phyloP scores from a whole-genome alignment of 257 asterid genomes.

The Euphrasia confusa region DNA sequence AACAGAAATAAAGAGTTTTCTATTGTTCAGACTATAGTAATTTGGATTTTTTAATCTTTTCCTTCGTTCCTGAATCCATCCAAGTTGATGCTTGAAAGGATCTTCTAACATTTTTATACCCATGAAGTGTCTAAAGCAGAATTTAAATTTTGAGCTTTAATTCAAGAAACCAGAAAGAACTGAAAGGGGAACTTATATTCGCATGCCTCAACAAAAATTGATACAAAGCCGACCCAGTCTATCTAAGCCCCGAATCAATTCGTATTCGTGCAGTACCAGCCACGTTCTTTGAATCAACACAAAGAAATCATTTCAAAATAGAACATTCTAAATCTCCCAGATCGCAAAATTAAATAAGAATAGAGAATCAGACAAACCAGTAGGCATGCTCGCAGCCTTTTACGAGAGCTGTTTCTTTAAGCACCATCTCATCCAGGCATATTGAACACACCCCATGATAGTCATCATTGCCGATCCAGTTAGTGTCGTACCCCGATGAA shows the following conservation, averaged over 20 bases:
- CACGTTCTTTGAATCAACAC: not conserved
- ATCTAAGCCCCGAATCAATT: not conserved
- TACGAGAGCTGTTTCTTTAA: constrained; percentile 86
- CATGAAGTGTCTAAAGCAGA: not conserved
- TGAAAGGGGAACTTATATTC: constrained; percentile 4
- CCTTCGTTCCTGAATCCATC: constrained; percentile 2
- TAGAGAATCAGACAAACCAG: constrained; percentile 68
- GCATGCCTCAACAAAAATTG: constrained; percentile 12
- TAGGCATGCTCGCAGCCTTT: constrained; percentile 99
- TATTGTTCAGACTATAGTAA: not conserved
- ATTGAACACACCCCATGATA: constrained; percentile 76
- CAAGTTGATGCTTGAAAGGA: constrained; percentile 15
- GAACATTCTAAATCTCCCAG: constrained; percentile 1
- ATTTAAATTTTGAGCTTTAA: not conserved
- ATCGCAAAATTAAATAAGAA: constrained; percentile 1
- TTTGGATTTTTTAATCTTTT: not conserved
- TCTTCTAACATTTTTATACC: not conserved
- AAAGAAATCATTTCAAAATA: not conserved
- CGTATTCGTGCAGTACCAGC: constrained; percentile 1
- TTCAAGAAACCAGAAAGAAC: constrained; percentile 2
- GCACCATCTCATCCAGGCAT: constrained; percentile 66
- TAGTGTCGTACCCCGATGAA: constrained; percentile 26
- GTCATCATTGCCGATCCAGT: constrained; percentile 21
- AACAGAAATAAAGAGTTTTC: not conserved
- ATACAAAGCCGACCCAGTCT: not conserved